Conservation (phyloP, 2,329 filamentous ascomycete genomes). For the Penicillium sp. region DNA sequence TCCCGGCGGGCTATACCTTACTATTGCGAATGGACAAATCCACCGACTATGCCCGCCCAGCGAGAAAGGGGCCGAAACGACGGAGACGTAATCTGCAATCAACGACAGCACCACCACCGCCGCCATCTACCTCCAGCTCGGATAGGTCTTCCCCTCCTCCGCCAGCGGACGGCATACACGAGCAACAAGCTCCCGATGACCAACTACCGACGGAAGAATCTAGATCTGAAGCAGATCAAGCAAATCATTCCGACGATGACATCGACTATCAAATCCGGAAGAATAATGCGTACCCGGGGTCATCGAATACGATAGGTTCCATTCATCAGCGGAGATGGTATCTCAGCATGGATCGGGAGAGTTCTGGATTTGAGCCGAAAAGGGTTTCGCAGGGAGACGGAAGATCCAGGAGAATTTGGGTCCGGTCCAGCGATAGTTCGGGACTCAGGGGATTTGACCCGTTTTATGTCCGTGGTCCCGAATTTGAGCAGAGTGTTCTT, state of each 20-base stretch:
- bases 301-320: conserved; percentile 67
- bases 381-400: conserved; percentile 14
- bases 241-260: conserved; percentile 21
- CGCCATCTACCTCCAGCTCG: conserved; percentile 26
- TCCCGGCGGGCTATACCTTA: conserved; percentile 59
- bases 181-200: background rate
- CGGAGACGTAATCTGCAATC: conserved; percentile 18
- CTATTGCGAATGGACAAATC: conserved; percentile 53
- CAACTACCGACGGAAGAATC: background rate
- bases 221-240: conserved; percentile 5
- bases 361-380: conserved; percentile 58
- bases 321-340: conserved; percentile 71
- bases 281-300: conserved; percentile 69
- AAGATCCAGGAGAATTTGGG: conserved; percentile 34
- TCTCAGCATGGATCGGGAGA: conserved; percentile 62
- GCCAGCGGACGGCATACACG: background rate
- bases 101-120: background rate
- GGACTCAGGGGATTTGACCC: conserved; percentile 53
- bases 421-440: conserved; percentile 24
- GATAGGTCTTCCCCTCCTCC: conserved; percentile 21
- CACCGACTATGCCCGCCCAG: conserved; percentile 22
- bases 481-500: conserved; percentile 67
- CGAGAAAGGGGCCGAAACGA: conserved; percentile 27
- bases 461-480: conserved; percentile 65
- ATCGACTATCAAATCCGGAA: conserved; percentile 59